phyloP scores from a whole-genome alignment of 2,329 filamentous ascomycete genomes.

The Colletotrichum australisinense region DNA sequence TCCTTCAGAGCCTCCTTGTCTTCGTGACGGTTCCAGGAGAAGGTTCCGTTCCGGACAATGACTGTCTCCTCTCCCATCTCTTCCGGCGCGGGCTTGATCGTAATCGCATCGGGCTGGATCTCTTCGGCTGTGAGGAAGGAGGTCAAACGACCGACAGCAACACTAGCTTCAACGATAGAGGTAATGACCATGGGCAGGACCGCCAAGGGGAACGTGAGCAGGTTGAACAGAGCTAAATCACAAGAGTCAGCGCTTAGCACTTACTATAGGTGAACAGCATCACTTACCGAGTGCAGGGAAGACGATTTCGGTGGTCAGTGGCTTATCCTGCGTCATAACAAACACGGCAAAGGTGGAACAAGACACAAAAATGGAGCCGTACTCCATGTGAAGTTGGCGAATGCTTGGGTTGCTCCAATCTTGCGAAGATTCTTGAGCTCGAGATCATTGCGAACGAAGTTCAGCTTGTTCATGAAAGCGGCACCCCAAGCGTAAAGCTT shows the following conservation, averaged over 20 bases:
- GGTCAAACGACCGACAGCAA: constrained; percentile 88
- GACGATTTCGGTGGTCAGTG: constrained; percentile 92
- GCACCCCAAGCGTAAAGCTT: constrained; percentile 98
- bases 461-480: constrained; percentile 97
- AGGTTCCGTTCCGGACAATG: constrained; percentile 83
- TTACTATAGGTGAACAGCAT: too few relatives aligned
- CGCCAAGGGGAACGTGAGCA: constrained; percentile 93
- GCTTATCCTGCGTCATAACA: constrained; percentile 82
- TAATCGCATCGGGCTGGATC: constrained; percentile 86
- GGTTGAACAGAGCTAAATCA: constrained; percentile 85
- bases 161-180: constrained; percentile 93
- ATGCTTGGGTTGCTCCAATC: constrained; percentile 92
- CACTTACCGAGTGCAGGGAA: constrained; percentile 78
- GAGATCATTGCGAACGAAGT: constrained; percentile 93
- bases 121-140: constrained; percentile 90
- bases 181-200: constrained; percentile 98
- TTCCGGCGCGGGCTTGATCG: constrained; percentile 74
- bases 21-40: constrained; percentile 94
- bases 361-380: constrained; percentile 97
- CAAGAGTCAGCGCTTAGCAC: background rate
- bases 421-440: constrained; percentile 96
- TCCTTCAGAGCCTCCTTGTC: constrained; percentile 78
- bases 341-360: constrained; percentile 97
- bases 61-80: constrained; percentile 88
- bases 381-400: constrained; percentile 98